These are phyloP conservation scores for Aspergillus carlsbadensis DNA, from an alignment of 495 filamentous ascomycete species.

Conservation along the genomic window DNA sequence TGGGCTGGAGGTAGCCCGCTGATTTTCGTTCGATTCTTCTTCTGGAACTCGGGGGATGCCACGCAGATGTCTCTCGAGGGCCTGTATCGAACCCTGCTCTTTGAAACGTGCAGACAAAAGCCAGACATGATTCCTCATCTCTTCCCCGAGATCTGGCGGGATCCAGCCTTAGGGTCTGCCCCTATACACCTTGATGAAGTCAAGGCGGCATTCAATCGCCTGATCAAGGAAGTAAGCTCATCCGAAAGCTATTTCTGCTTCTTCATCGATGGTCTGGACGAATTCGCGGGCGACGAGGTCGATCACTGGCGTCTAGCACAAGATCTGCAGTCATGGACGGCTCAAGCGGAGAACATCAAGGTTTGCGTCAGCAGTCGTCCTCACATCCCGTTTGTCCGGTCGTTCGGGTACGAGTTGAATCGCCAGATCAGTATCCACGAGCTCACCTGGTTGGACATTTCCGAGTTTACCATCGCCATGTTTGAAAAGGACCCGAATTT, in stretches of 20 bases:
- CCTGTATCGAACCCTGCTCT: background rate
- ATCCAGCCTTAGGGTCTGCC: background rate
- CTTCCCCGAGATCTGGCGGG: background rate
- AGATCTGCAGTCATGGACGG: background rate
- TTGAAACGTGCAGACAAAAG: background rate
- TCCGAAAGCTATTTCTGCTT: background rate
- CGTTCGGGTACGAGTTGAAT: background rate
- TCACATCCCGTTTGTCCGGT: background rate
- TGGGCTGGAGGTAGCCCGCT: background rate
- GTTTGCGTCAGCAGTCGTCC: slow-evolving; percentile 9
- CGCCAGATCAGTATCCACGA: background rate
- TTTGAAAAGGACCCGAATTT: slow-evolving; percentile 32
- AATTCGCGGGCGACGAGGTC: background rate
- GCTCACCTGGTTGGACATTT: background rate
- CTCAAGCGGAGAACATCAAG: background rate
- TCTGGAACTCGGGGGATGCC: background rate
- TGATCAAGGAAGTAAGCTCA: too few relatives aligned
- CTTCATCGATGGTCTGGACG: background rate
- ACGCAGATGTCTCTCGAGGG: background rate
- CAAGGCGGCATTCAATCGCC: background rate
- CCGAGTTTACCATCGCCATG: slow-evolving; percentile 20
- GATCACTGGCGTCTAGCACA: slow-evolving; percentile 9
- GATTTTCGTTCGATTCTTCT: background rate
- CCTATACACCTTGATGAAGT: background rate
- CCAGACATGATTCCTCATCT: background rate